A percentile compares a stretch with the other conserved stretches of the same genome.
phyloP scores from a whole-genome alignment of 2,329 filamentous ascomycete genomes.

The Neophaeococcomyces aloes region DNA sequence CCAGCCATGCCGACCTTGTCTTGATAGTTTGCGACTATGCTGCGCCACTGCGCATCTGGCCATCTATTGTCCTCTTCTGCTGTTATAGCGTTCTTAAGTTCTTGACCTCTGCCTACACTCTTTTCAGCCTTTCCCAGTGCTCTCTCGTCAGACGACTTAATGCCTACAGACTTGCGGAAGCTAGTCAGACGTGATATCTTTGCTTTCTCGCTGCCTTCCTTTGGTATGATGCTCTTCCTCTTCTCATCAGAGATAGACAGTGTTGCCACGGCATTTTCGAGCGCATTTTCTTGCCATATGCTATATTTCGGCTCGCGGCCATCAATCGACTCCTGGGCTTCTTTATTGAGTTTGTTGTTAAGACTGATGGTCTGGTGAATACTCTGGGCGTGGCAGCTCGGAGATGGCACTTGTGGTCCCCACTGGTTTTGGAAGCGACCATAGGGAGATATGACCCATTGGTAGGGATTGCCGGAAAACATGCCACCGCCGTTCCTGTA shows the following conservation, averaged over 20 bases:
- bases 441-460: constrained; percentile 27
- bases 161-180: constrained; percentile 32
- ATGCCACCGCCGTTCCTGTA: neutral
- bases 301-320: constrained; percentile 28
- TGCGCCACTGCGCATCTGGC: constrained; percentile 31
- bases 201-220: neutral
- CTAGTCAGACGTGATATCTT: constrained; percentile 26
- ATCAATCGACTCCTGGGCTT: constrained; percentile 29
- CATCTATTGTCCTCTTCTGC: constrained; percentile 36
- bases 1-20: constrained; percentile 33
- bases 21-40: constrained; percentile 33
- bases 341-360: constrained; percentile 28
- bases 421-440: constrained; percentile 22
- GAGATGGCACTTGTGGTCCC: constrained; percentile 22
- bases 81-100: constrained; percentile 29
- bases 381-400: constrained; percentile 26
- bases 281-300: constrained; percentile 28
- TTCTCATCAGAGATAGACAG: constrained; percentile 11
- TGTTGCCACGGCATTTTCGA: too few relatives aligned
- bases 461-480: constrained; percentile 30
- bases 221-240: constrained; percentile 1
- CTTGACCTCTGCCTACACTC: constrained; percentile 5
- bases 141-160: constrained; percentile 26
- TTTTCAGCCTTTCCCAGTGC: constrained; percentile 18
- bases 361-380: constrained; percentile 30